Conservation (phyloP, 495 filamentous ascomycete genomes). For the Aspergillus heteromorphus region DNA sequence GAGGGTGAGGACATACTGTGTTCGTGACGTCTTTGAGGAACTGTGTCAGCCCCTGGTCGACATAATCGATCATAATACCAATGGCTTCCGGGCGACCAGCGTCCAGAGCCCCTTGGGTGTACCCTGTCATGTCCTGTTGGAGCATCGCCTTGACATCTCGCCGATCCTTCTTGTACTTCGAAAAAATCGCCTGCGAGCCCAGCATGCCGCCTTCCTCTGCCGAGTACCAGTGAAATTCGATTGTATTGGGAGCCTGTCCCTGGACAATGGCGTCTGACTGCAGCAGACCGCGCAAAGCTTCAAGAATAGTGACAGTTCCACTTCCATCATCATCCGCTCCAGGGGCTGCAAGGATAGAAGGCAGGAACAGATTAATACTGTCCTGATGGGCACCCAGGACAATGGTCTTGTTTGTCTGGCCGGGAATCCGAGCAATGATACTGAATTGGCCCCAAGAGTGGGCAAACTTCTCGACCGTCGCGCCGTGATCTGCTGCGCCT, state of each 20-base stretch:
- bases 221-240: slow-evolving; percentile 96
- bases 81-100: slow-evolving; percentile 81
- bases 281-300: slow-evolving; percentile 61
- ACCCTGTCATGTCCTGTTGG: slow-evolving; percentile 99
- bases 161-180: slow-evolving; percentile 67
- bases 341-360: slow-evolving; percentile 70
- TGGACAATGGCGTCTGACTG: slow-evolving; percentile 44
- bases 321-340: slow-evolving; percentile 74
- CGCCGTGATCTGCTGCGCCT: slow-evolving; percentile 63
- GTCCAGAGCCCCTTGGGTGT: slow-evolving; percentile 73
- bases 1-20: slow-evolving; percentile 42
- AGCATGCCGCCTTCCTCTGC: slow-evolving; percentile 90
- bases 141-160: slow-evolving; percentile 93
- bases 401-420: slow-evolving; percentile 76
- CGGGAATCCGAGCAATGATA: slow-evolving; percentile 90
- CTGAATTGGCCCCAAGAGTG: slow-evolving; percentile 89
- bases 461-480: slow-evolving; percentile 63
- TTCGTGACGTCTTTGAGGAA: slow-evolving; percentile 90
- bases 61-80: slow-evolving; percentile 90
- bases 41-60: slow-evolving; percentile 71
- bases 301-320: slow-evolving; percentile 74
- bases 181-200: slow-evolving; percentile 81
- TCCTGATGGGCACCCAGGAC: slow-evolving; percentile 73
- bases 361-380: slow-evolving; percentile 87
- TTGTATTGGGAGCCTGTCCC: slow-evolving; percentile 62